These are phyloP conservation scores for Aspergillus spinulosporus DNA, from an alignment of 2,329 filamentous ascomycete species.

Conservation along the genomic window DNA sequence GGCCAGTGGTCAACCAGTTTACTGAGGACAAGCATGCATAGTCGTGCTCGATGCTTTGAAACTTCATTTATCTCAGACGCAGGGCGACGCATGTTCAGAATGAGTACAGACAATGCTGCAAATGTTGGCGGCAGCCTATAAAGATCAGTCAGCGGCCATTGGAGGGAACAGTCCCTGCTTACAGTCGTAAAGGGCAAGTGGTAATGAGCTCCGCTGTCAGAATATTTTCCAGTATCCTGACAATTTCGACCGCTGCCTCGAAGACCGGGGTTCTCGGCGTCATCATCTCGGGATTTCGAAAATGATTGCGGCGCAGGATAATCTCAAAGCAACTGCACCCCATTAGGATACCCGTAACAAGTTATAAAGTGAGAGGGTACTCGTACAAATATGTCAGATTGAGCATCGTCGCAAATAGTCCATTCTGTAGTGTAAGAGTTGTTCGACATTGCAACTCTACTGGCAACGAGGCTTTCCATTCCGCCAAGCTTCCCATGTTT, in stretches of 20 bases:
- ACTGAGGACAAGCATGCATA: slow-evolving; percentile 13
- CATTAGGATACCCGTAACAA: background rate
- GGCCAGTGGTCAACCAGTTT: slow-evolving; percentile 10
- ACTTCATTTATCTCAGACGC: background rate
- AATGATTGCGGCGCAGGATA: background rate
- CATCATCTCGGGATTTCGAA: slow-evolving; percentile 4
- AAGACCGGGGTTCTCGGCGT: slow-evolving; percentile 2
- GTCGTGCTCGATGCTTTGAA: slow-evolving; percentile 12
- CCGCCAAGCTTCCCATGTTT: background rate
- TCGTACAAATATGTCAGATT: background rate
- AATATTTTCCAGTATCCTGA: slow-evolving; percentile 13
- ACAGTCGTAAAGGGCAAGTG: background rate
- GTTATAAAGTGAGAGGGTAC: background rate
- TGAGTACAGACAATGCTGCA: background rate
- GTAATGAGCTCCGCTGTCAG: slow-evolving; percentile 6
- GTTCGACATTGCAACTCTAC: background rate
- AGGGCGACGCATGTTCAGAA: background rate
- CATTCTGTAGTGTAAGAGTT: background rate
- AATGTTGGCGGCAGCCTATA: background rate
- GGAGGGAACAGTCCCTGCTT: background rate
- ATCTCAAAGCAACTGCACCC: background rate
- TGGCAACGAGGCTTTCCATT: slow-evolving; percentile 1
- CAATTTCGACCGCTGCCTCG: slow-evolving; percentile 12
- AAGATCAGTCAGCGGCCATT: background rate
- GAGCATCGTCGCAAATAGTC: background rate